phyloP scores from a whole-genome alignment of 78 protist species.

The Dictyostelium capitatum region DNA sequence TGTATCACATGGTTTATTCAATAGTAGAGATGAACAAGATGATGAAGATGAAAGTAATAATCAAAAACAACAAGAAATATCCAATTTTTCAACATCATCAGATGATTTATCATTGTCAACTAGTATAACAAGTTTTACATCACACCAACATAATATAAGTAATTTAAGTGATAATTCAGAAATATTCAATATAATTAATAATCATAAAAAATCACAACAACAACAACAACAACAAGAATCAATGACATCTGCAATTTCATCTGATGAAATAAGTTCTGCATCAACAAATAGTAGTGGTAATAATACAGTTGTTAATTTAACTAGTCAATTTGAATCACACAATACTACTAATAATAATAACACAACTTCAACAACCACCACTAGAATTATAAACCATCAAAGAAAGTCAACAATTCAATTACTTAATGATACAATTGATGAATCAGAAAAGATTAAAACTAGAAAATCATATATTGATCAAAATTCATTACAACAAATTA shows the following conservation, averaged over 20 bases:
- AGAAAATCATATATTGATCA: conserved; percentile 12
- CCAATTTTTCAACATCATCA: neutral
- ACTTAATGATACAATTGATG: conserved; percentile 62
- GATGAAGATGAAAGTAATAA: neutral
- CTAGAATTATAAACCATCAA: neutral
- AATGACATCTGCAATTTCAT: neutral
- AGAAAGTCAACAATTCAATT: conserved; percentile 11
- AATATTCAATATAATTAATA: neutral
- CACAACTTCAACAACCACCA: neutral
- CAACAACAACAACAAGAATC: neutral
- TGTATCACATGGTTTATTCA: conserved; percentile 47
- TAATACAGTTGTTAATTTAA: neutral
- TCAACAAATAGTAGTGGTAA: neutral
- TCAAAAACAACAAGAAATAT: neutral
- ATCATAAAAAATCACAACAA: neutral
- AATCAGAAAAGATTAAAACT: conserved; percentile 45
- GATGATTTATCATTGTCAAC: neutral
- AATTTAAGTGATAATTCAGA: neutral
- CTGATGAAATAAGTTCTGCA: neutral
- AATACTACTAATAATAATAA: neutral
- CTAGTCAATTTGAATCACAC: neutral
- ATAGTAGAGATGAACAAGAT: neutral
- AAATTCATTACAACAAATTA: neutral
- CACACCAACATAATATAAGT: neutral
- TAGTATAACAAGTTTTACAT: too few relatives aligned